These are phyloP conservation scores for Alternaria ethzedia DNA, from an alignment of 2,329 filamentous ascomycete genomes.

Conservation along the genomic window DNA sequence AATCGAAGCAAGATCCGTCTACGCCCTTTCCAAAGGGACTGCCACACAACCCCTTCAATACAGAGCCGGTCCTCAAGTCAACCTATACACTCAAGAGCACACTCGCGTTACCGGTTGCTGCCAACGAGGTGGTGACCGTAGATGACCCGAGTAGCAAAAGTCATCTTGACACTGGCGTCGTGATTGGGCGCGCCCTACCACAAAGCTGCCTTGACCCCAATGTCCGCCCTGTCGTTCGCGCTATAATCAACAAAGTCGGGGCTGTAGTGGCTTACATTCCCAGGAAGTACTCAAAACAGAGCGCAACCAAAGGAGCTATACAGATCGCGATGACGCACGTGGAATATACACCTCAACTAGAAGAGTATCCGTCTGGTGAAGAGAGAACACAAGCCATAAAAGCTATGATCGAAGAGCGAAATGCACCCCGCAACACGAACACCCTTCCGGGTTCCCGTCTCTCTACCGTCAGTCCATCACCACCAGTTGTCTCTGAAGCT, in stretches of 20 bases:
- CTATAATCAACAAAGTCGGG: background rate
- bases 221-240: background rate
- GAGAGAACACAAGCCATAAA: background rate
- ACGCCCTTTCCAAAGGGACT: background rate
- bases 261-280: background rate
- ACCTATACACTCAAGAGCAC: background rate
- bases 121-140: background rate
- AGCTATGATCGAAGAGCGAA: background rate
- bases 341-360: background rate
- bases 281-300: background rate
- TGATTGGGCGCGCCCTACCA: background rate
- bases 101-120: background rate
- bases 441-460: background rate
- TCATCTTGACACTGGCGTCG: background rate
- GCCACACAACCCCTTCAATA: background rate
- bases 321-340: background rate
- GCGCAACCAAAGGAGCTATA: background rate
- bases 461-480: background rate
- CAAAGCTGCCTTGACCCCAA: background rate
- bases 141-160: background rate
- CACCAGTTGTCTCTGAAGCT: background rate
- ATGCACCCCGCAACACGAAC: background rate
- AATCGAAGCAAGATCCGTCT: background rate
- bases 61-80: background rate
- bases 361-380: background rate